Percentiles rank a stretch among this genome's conserved stretches.
Evolutionary conservation across 345 rosid genomes (phyloP).

Genomic region (Syzygium grande): DNA sequence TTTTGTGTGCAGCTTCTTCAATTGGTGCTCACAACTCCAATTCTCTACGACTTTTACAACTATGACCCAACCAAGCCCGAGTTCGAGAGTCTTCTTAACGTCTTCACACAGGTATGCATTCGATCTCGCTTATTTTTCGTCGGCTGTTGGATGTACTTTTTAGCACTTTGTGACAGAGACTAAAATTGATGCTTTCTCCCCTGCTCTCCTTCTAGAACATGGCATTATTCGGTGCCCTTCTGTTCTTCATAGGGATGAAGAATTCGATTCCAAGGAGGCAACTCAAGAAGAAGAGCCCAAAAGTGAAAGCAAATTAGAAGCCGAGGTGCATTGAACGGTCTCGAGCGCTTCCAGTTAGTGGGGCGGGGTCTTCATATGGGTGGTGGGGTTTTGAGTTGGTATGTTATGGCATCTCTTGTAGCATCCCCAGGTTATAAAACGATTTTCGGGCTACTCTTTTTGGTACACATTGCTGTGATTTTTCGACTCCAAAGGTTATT

Average conservation of each 20-base stretch:
- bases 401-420: not conserved
- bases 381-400: not conserved
- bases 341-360: not conserved
- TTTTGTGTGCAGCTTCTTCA: conserved; percentile 47
- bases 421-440: not conserved
- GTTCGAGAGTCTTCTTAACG: conserved; percentile 36
- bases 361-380: not conserved
- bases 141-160: not conserved
- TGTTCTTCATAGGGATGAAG: conserved; percentile 87
- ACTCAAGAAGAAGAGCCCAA: conserved; percentile 51
- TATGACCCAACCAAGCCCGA: conserved; percentile 32
- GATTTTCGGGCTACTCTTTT: not conserved
- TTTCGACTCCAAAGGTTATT: not conserved
- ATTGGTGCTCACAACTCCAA: conserved; percentile 47
- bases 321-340: not conserved
- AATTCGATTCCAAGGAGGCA: conserved; percentile 54
- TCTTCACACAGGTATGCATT: conserved; percentile 53
- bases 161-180: not conserved
- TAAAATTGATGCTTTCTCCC: not conserved
- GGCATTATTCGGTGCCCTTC: conserved; percentile 82
- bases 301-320: conserved; percentile 45
- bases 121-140: not conserved
- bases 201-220: conserved; percentile 29
- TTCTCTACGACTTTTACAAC: conserved; percentile 86
- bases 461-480: not conserved